Evolutionary conservation across 495 filamentous ascomycete species (phyloP).

Genomic region (Lasiosphaeris hirsuta): DNA sequence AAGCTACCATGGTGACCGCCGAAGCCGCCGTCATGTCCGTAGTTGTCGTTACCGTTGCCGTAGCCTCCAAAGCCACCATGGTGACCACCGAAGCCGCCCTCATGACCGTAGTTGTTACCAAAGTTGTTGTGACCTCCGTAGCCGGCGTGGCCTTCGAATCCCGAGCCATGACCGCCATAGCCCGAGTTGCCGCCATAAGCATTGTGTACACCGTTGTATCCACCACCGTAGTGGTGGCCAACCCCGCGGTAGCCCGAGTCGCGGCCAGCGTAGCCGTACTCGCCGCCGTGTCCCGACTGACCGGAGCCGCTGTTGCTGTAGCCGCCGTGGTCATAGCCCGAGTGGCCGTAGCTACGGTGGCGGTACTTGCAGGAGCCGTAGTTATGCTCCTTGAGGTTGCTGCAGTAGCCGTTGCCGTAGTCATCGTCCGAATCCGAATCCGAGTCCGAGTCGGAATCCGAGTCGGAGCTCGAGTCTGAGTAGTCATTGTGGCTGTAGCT

Average conservation of each 20-base stretch:
- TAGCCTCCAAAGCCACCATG: not conserved
- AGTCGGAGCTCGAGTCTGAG: not conserved
- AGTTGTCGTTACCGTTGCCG: not conserved
- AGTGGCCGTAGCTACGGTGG: not conserved
- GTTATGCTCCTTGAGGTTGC: slow-evolving; percentile 1
- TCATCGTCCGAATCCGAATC: slow-evolving; percentile 14
- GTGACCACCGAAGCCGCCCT: not conserved
- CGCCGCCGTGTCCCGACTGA: not conserved
- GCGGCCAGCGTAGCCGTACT: not conserved
- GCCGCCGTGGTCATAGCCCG: not conserved
- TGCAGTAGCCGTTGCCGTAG: not conserved
- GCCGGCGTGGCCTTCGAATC: not conserved
- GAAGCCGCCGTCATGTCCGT: not conserved
- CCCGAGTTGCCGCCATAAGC: not conserved
- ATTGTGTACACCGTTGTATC: not conserved
- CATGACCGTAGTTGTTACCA: not conserved
- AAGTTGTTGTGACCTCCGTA: slow-evolving; percentile 1
- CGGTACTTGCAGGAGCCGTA: not conserved
- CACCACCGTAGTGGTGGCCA: not conserved
- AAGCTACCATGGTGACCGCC: slow-evolving; percentile 1
- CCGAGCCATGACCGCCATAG: not conserved
- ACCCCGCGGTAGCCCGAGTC: not conserved
- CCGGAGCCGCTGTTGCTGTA: not conserved
- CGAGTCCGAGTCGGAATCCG: slow-evolving; percentile 8
- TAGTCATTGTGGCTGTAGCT: not conserved